Base-by-base conservation (phyloP, 345 rosid species). In the Fremontodendron californicum region DNA sequence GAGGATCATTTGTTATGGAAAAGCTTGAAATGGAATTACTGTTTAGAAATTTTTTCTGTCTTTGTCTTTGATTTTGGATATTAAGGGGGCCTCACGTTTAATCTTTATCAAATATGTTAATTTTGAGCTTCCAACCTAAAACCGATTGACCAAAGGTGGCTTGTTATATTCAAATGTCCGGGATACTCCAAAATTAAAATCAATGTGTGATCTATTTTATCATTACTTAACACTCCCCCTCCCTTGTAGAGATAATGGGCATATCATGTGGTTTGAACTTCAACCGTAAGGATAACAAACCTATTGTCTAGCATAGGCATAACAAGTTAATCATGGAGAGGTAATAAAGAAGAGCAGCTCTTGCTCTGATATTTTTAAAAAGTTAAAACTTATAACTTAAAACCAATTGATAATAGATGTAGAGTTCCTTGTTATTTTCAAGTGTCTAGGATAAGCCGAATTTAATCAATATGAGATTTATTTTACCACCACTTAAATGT, bases 201-300 rank as follows among this genome's bases (percentile, higher is more conserved):
- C 39, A 60, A 60, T 5, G 18, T 60, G 18, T 60, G 33, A 60
- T 60, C 13, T 23, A 4, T 27, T 60, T 60, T 29, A 27, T 29
- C 19, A 60, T 60, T 27, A 29, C 9, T 60, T 29, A 60, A 29
- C 3, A 60, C 19, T 29, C 9, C 11, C 33, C 35, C 65, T 60
- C 37, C 64, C 16, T 7, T n/a, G 29, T 7, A 51, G 73, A 89
- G 86, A 86, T 29, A 75, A 86, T 65, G 92, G 92, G 16, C 43
- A 31, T 15, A 15, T 31, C 5, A 15, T n/a, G 29, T 57, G 62
- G 31, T 15, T 57, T 57, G 15, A 25, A 57, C 15, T 21, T 25
- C 62, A 57, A 9, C 1, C 0, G 13, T 23, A 9, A 57, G 15
- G 27, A 3, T 23, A 23, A 21, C 29, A 23, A 57, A 10, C 31